phyloP scores from a whole-genome alignment of 768 basidiomycete genomes.

The Auricularia auricula-judae region DNA sequence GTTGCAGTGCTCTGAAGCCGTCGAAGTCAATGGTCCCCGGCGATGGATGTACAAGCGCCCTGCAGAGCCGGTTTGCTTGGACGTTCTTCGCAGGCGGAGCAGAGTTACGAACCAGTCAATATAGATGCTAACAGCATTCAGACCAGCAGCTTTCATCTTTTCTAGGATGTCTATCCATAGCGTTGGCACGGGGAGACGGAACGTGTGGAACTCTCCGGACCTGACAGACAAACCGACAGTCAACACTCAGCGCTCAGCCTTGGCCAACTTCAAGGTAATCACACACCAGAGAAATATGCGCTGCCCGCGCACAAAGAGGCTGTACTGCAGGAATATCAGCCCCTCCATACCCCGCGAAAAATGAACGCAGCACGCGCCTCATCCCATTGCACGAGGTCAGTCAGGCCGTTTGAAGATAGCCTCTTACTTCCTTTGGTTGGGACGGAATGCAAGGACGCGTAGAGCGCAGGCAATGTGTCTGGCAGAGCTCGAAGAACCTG shows the following conservation, averaged over 20 bases:
- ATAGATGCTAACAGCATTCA: conserved; percentile 71
- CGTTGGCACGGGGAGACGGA: conserved; percentile 66
- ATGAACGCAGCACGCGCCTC: conserved; percentile 10
- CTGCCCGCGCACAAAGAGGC: conserved; percentile 56
- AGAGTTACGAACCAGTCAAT: conserved; percentile 34
- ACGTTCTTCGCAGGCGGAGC: background rate
- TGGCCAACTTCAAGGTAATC: background rate
- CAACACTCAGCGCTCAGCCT: background rate
- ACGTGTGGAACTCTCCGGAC: conserved; percentile 79
- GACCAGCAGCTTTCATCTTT: conserved; percentile 68
- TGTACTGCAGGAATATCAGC: conserved; percentile 30
- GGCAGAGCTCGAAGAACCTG: background rate
- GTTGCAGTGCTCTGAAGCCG: conserved; percentile 56
- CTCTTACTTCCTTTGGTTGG: background rate
- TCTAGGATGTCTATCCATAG: conserved; percentile 78
- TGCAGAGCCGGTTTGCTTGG: background rate
- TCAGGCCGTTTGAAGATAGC: conserved; percentile 12
- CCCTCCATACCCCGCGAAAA: too few relatives aligned
- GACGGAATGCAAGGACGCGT: background rate
- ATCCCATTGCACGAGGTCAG: conserved; percentile 42
- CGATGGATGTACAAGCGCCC: conserved; percentile 69
- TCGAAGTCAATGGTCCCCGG: conserved; percentile 64
- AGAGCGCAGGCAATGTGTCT: background rate
- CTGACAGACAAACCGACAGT: conserved; percentile 22
- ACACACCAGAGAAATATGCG: conserved; percentile 61